phyloP scores from a whole-genome alignment of 2,329 filamentous ascomycete genomes.

The Blastomyces parvus region DNA sequence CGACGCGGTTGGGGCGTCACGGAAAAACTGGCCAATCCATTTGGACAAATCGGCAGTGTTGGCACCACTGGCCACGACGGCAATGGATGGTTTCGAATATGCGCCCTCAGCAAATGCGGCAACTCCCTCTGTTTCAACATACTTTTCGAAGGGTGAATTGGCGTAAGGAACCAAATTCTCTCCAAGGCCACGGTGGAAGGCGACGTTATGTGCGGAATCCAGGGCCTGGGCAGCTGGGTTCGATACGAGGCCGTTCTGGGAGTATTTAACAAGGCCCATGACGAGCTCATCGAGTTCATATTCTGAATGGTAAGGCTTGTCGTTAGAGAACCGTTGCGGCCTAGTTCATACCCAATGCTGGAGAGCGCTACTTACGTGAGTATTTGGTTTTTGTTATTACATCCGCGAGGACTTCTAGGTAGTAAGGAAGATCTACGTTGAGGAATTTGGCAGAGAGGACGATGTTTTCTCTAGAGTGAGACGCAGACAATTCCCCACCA shows the following conservation, averaged over 20 bases:
- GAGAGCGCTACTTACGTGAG: slow-evolving; percentile 42
- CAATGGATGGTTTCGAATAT: slow-evolving; percentile 84
- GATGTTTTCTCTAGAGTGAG: slow-evolving; percentile 87
- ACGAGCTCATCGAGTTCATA: slow-evolving; percentile 89
- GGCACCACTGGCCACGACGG: slow-evolving; percentile 81
- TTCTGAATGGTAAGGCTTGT: slow-evolving; percentile 42
- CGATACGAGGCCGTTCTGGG: slow-evolving; percentile 62
- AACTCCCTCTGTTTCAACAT: slow-evolving; percentile 67
- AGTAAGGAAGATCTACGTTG: slow-evolving; percentile 92
- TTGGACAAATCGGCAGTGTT: slow-evolving; percentile 66
- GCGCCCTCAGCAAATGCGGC: slow-evolving; percentile 65
- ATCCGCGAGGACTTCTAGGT: slow-evolving; percentile 88
- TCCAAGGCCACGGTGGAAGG: slow-evolving; percentile 91
- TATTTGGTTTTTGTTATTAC: slow-evolving; percentile 83
- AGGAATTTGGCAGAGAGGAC: slow-evolving; percentile 92
- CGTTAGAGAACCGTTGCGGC: neutral
- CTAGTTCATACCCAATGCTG: neutral
- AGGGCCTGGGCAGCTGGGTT: slow-evolving; percentile 61
- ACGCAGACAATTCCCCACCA: slow-evolving; percentile 76
- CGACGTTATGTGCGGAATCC: slow-evolving; percentile 74
- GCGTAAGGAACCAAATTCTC: slow-evolving; percentile 63
- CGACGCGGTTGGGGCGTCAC: slow-evolving; percentile 49
- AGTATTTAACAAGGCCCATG: slow-evolving; percentile 61
- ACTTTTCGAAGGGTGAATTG: slow-evolving; percentile 63
- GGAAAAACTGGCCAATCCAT: slow-evolving; percentile 93